Evolutionary conservation across 1,139 yeast species (phyloP).

Genomic region (Komagataea norvegica): DNA sequence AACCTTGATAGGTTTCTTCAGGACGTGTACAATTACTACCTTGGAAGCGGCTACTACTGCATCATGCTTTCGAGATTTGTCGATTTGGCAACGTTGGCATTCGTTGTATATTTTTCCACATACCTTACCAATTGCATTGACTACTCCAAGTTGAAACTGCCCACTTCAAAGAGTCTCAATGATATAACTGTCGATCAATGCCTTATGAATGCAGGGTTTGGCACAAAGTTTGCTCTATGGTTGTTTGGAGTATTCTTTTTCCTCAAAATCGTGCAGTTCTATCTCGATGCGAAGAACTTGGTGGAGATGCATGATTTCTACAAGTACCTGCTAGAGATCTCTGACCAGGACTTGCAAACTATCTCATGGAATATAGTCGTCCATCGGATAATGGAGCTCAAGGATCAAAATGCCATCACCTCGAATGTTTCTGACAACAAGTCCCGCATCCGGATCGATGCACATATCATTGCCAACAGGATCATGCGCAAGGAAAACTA

Average conservation of each 20-base stretch:
- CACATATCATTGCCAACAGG: conserved; percentile 92
- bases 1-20: conserved; percentile 81
- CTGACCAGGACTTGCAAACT: conserved; percentile 83
- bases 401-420: conserved; percentile 68
- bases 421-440: conserved; percentile 53
- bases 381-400: conserved; percentile 65
- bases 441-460: conserved; percentile 72
- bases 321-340: conserved; percentile 56
- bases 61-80: conserved; percentile 60
- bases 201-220: conserved; percentile 39
- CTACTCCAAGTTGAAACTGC: conserved; percentile 42
- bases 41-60: conserved; percentile 80
- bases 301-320: conserved; percentile 34
- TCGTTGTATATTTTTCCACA: conserved; percentile 73
- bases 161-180: conserved; percentile 26
- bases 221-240: conserved; percentile 56
- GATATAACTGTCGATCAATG: conserved; percentile 62
- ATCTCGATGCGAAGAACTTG: conserved; percentile 35
- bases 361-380: conserved; percentile 90
- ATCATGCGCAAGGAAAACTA: conserved; percentile 95
- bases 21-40: conserved; percentile 78
- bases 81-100: conserved; percentile 68
- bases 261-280: conserved; percentile 57
- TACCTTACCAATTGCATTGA: conserved; percentile 84
- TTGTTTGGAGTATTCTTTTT: conserved; percentile 55